phyloP scores from a whole-genome alignment of 164 flowering plant genomes.

The Warburgia ugandensis region DNA sequence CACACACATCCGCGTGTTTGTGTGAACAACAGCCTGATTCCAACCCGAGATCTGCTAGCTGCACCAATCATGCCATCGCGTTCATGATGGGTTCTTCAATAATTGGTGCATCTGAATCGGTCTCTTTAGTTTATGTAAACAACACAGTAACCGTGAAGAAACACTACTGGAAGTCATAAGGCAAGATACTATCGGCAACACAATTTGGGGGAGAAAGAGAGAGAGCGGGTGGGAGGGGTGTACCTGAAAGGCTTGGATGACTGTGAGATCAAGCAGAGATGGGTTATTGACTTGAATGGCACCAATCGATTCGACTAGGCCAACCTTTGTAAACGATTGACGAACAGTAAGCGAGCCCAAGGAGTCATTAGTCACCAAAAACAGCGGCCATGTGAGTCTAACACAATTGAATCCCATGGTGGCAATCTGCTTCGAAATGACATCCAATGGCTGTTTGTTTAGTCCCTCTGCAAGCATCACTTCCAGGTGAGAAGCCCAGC shows the following conservation, averaged over 20 bases:
- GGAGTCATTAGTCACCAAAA: slow-evolving; percentile 50
- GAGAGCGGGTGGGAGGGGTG: slow-evolving; percentile 52
- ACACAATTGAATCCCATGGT: slow-evolving; percentile 82
- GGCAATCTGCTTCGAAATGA: slow-evolving; percentile 38
- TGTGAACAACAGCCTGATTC: too few relatives aligned
- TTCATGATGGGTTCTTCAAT: too few relatives aligned
- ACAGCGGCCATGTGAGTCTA: slow-evolving; percentile 78
- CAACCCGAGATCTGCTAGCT: too few relatives aligned
- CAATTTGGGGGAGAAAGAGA: too few relatives aligned
- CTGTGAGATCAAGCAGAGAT: slow-evolving; percentile 51
- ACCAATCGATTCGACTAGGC: slow-evolving; percentile 47
- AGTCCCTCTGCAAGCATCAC: slow-evolving; percentile 83
- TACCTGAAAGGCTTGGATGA: slow-evolving; percentile 72
- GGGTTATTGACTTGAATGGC: slow-evolving; percentile 71
- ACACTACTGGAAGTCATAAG: too few relatives aligned
- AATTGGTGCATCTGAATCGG: too few relatives aligned
- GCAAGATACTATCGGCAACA: too few relatives aligned
- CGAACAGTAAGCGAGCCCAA: slow-evolving; percentile 53
- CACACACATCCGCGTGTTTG: too few relatives aligned
- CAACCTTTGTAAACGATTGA: slow-evolving; percentile 55
- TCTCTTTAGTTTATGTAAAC: too few relatives aligned
- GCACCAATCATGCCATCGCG: too few relatives aligned
- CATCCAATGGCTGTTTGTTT: slow-evolving; percentile 64
- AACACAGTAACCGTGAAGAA: too few relatives aligned
- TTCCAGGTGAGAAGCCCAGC: slow-evolving; percentile 76